Evolutionary conservation across 2,329 filamentous ascomycete genomes (phyloP), one percentile per base, ranked within the genome.

Genomic region (Exophiala sideris): DNA sequence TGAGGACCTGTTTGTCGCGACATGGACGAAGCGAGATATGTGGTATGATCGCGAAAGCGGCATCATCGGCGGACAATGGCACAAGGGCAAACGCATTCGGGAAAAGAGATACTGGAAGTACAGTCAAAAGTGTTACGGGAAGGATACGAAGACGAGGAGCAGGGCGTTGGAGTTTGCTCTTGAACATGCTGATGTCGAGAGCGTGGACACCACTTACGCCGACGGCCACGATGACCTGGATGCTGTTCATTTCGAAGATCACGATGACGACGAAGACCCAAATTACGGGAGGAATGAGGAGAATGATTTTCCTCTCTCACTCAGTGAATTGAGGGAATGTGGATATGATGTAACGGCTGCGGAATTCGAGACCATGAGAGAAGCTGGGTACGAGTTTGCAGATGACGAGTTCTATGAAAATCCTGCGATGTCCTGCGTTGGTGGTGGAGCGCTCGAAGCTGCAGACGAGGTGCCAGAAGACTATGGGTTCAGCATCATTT

Each of bases 1-100:
- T 10, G 2, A 29, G 24, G 8, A 45, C 18, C 8, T 42, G 8
- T 49, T 34, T 5, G 20, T 50, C 8, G 12, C 45, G 8, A 56
- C 36, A 20, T 58, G 52, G 45, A 58, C 56, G 24, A 58, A 58
- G 18, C 50, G 47, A 2, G 59, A 61, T 42, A 61, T 57, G 56
- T 61, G 48, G 38, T 33, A 33, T 1, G 55, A 59, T 12, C 35
- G 57, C 11, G 53, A 52, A 7, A 33, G 11, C 8, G 24, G 50
- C 38, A 57, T 55, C 54, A 51, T n/a, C 53, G 55, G 20, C 32
- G 33, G 47, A 1, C 50, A 45, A 6, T 56, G 55, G 21, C 56
- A 56, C 33, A 24, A 16, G n/a, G 56, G 59, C 6, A 59, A 49
- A 45, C 46, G 38, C 21, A 51, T 53, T 16, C 39, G 59, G 8